Percentiles rank a stretch among this genome's conserved stretches.
These are phyloP conservation scores for Ascomycota sp. DNA, from an alignment of 2,329 filamentous ascomycete genomes.

Conservation along the genomic window DNA sequence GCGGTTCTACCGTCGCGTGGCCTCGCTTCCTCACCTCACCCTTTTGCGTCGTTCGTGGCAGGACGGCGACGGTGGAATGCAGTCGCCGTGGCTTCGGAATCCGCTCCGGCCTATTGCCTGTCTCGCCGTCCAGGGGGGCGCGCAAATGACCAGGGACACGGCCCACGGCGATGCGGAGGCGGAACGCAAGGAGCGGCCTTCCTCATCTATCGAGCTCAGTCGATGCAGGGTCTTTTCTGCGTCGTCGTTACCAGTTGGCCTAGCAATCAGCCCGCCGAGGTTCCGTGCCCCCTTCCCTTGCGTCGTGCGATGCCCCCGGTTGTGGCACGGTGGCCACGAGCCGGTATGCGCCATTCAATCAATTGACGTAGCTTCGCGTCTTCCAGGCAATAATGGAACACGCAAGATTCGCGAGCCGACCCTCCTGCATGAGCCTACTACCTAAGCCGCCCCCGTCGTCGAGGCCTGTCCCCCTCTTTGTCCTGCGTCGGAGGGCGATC, in stretches of 20 bases:
- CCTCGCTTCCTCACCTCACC: no score
- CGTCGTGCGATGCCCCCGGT: neutral
- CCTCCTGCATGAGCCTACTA: conserved; percentile 49
- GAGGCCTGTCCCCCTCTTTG: conserved; percentile 65
- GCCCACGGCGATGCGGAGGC: no score
- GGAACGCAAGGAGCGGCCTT: neutral
- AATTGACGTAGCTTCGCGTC: conserved; percentile 41
- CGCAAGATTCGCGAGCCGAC: no score
- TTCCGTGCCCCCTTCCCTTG: neutral
- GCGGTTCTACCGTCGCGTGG: no score
- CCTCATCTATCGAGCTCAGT: neutral
- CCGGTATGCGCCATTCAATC: no score
- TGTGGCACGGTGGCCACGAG: neutral
- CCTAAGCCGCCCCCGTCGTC: conserved; percentile 63
- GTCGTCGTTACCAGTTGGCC: neutral
- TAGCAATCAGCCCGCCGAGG: neutral
- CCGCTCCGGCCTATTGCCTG: neutral
- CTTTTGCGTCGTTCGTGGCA: neutral
- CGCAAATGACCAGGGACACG: neutral
- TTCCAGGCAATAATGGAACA: no score
- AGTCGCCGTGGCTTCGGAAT: neutral
- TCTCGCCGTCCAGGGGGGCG: neutral
- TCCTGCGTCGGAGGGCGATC: conserved; percentile 64
- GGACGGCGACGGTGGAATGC: neutral
- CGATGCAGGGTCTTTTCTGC: neutral